These are phyloP conservation scores for Hypoxylon sp. DNA, from an alignment of 2,329 filamentous ascomycete species.

Conservation along the genomic window DNA sequence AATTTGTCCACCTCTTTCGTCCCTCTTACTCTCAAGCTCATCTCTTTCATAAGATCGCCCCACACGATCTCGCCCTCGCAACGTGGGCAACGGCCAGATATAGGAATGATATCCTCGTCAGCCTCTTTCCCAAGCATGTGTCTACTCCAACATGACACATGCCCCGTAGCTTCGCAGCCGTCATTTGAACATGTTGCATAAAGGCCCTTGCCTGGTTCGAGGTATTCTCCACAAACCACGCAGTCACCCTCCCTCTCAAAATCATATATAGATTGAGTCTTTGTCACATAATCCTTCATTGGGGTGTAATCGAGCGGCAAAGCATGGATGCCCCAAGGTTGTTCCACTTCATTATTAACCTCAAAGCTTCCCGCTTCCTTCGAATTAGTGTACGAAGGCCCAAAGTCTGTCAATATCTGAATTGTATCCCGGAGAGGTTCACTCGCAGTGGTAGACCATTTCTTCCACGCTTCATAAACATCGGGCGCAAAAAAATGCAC, in stretches of 20 bases:
- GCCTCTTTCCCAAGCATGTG: slow-evolving; percentile 62
- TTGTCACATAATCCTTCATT: slow-evolving; percentile 68
- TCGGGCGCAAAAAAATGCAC: slow-evolving; percentile 84
- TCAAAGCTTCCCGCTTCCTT: background rate
- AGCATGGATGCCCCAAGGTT: slow-evolving; percentile 66
- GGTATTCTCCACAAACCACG: slow-evolving; percentile 64
- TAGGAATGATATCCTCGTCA: slow-evolving; percentile 71
- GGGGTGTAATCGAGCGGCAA: slow-evolving; percentile 70
- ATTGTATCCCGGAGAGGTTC: slow-evolving; percentile 65
- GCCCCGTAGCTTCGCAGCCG: slow-evolving; percentile 70
- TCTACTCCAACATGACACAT: slow-evolving; percentile 72
- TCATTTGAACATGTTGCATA: slow-evolving; percentile 70
- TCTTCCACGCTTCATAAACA: slow-evolving; percentile 77
- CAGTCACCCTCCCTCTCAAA: slow-evolving; percentile 72
- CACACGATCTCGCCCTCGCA: slow-evolving; percentile 77
- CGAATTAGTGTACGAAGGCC: slow-evolving; percentile 38
- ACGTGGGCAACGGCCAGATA: slow-evolving; percentile 77
- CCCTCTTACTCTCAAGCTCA: slow-evolving; percentile 81
- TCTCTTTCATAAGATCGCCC: slow-evolving; percentile 85
- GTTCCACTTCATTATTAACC: slow-evolving; percentile 22
- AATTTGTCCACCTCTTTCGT: slow-evolving; percentile 78
- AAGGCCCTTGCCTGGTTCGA: slow-evolving; percentile 66
- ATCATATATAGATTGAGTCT: slow-evolving; percentile 67
- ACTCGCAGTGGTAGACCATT: slow-evolving; percentile 66
- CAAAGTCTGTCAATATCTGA: slow-evolving; percentile 71